phyloP scores from a whole-genome alignment of 441 rosid genomes.

The Arabidopsis hybrid region DNA sequence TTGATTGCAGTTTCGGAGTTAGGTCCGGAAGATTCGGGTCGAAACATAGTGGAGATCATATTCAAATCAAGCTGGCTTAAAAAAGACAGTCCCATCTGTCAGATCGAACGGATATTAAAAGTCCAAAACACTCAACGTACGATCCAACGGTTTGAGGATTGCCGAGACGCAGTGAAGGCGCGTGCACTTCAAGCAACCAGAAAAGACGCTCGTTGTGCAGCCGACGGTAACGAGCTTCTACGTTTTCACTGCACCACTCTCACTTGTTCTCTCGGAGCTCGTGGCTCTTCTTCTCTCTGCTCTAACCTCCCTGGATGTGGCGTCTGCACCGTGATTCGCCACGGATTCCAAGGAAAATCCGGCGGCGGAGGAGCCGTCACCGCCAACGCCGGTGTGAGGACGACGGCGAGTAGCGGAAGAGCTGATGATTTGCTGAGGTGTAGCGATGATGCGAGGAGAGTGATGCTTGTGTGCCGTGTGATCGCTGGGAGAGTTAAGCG shows the following conservation, averaged over 20 bases:
- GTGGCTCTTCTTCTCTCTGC: conserved; percentile 82
- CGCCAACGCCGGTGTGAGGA: conserved; percentile 43
- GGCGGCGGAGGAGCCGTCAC: conserved; percentile 27
- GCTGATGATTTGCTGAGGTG: conserved; percentile 77
- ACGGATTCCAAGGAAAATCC: conserved; percentile 67
- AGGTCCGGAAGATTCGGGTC: conserved; percentile 94
- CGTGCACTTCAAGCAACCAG: conserved; percentile 73
- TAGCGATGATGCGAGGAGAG: conserved; percentile 63
- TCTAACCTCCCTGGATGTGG: conserved; percentile 79
- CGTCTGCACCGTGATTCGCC: conserved; percentile 80
- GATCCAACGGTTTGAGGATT: conserved; percentile 96
- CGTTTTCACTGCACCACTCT: conserved; percentile 86
- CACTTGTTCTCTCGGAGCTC: conserved; percentile 76
- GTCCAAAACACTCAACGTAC: conserved; percentile 93
- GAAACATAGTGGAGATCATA: conserved; percentile 96
- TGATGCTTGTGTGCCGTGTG: conserved; percentile 96
- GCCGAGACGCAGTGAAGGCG: conserved; percentile 86
- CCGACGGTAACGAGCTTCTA: conserved; percentile 96
- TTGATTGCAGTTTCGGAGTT: conserved; percentile 78
- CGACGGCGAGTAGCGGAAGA: conserved; percentile 97
- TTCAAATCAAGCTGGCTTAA: conserved; percentile 98
- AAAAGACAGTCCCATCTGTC: conserved; percentile 78
- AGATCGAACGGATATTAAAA: conserved; percentile 92
- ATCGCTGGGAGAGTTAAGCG: conserved; percentile 86
- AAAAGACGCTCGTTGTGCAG: conserved; percentile 89